Base-by-base conservation (phyloP, 2,329 filamentous ascomycete genomes). In the Paraphaeosphaeria sporulosa region DNA sequence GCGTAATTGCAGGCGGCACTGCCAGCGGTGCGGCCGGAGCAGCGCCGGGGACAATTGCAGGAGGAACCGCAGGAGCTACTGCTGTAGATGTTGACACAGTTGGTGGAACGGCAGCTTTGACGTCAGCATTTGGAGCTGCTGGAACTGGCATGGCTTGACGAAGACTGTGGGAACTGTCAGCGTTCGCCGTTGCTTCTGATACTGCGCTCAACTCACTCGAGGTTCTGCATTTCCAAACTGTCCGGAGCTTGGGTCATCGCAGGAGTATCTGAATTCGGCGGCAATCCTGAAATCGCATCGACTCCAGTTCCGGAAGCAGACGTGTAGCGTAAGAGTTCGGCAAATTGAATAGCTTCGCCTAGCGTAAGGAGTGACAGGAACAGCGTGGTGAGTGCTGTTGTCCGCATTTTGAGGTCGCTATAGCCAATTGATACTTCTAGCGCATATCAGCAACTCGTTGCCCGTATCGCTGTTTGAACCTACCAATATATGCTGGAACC, bases 171-270 rank as follows among this genome's bases (percentile, higher is more conserved):
- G 9, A 27, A 38, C 21, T 44, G 48, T 44, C 27, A 51, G 25
- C 38, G 30, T 38, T 27, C 2, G 9, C 25, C 4, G 5, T 17
- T 15, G 3, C 6, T 51, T n/a, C 17, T 6, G 19, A 5, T 7
- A 23, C 46, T 30, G 12, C 21, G 27, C 13, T 13, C 38, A 40
- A 55, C 60, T 56, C 46, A 62, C 60, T 62, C 60, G 34, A 62
- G 40, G 3, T 42, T 44, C 17, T 49, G 38, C 3, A 38, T 21
- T 1, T 23, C 13, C 15, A 27, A 1, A 34, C 21, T 7, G 34
- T 40, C 36, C 21, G 19, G 7, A 12, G 49, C 4, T 19, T 40
- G 13, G 8, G 56, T 56, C 15, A 43, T 47, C 19, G 27, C 27
- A 17, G 56, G 47, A 46, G 15, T 13, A 43, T 40, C 2, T 10